These are phyloP conservation scores for Fragaria iinumae DNA, from an alignment of 306 rosid genomes.

Conservation along the genomic window DNA sequence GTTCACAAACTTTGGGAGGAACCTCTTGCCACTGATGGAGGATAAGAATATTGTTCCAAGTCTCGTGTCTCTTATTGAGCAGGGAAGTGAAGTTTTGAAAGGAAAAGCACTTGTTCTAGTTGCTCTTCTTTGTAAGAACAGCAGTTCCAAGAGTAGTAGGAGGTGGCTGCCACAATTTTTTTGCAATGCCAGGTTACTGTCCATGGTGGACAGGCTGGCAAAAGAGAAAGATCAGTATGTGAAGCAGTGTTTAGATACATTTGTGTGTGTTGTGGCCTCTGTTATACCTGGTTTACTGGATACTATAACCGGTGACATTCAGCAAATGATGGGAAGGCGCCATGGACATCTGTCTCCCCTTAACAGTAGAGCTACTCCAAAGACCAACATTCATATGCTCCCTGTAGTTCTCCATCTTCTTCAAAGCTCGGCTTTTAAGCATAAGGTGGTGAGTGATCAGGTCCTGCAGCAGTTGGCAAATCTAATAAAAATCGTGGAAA, in stretches of 20 bases:
- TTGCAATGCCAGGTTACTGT: constrained; percentile 79
- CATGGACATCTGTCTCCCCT: constrained; percentile 77
- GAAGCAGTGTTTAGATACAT: constrained; percentile 74
- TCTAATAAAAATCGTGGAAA: constrained; percentile 69
- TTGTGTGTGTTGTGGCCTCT: constrained; percentile 70
- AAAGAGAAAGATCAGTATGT: constrained; percentile 85
- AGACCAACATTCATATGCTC: constrained; percentile 72
- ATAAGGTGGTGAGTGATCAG: constrained; percentile 66
- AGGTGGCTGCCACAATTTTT: constrained; percentile 95
- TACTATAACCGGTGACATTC: constrained; percentile 72
- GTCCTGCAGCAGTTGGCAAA: constrained; percentile 81
- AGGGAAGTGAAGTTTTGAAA: constrained; percentile 85
- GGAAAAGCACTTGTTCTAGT: constrained; percentile 82
- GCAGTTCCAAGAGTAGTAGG: constrained; percentile 38
- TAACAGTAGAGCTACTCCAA: constrained; percentile 70
- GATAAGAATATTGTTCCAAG: constrained; percentile 81
- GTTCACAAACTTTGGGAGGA: constrained; percentile 67
- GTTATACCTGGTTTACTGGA: constrained; percentile 79
- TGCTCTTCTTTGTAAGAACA: constrained; percentile 77
- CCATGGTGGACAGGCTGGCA: constrained; percentile 82
- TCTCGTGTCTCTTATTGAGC: constrained; percentile 76
- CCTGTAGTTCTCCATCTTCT: constrained; percentile 97
- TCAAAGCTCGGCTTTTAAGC: constrained; percentile 79
- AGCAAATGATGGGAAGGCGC: constrained; percentile 88
- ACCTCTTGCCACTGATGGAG: constrained; percentile 70